These are phyloP conservation scores for Syncephalastrum contaminatum DNA, from an alignment of 371 early-diverging fungal genomes.

Conservation along the genomic window DNA sequence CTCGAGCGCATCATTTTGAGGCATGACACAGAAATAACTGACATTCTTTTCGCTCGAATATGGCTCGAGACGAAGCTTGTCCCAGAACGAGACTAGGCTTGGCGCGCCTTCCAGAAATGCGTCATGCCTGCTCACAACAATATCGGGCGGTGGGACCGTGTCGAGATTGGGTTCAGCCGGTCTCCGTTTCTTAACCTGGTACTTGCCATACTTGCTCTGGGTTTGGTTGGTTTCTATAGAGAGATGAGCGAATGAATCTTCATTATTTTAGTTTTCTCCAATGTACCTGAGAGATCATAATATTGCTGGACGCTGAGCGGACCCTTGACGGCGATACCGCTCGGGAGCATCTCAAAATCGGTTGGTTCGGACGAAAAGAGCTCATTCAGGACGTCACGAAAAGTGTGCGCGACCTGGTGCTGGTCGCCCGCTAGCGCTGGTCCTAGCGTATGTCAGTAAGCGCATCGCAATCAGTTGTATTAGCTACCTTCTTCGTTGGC, in stretches of 20 bases:
- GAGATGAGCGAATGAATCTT: too few relatives aligned
- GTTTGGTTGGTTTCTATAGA: slow-evolving; percentile 50
- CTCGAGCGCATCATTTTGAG: slow-evolving; percentile 48
- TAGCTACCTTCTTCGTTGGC: slow-evolving; percentile 25
- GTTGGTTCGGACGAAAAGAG: slow-evolving; percentile 31
- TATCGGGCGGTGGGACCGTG: slow-evolving; percentile 48
- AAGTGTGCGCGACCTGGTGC: slow-evolving; percentile 30
- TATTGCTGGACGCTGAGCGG: slow-evolving; percentile 53
- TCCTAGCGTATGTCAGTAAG: background rate
- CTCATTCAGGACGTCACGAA: slow-evolving; percentile 40
- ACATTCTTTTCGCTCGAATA: slow-evolving; percentile 55
- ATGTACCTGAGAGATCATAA: slow-evolving; percentile 43
- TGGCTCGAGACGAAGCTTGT: slow-evolving; percentile 60
- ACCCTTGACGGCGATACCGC: slow-evolving; percentile 43
- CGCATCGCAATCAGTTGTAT: background rate
- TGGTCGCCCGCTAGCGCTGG: slow-evolving; percentile 13
- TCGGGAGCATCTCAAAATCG: slow-evolving; percentile 19
- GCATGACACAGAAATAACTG: slow-evolving; percentile 56
- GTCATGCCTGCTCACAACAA: slow-evolving; percentile 59
- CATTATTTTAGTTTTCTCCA: too few relatives aligned
- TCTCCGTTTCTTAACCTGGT: slow-evolving; percentile 60
- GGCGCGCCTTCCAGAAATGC: slow-evolving; percentile 59
- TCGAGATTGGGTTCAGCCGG: slow-evolving; percentile 57
- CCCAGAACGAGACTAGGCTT: slow-evolving; percentile 60
- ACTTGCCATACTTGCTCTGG: slow-evolving; percentile 64